Evolutionary conservation across 192 early-diverging fungal species (phyloP).

Genomic region (Podila minutissima): DNA sequence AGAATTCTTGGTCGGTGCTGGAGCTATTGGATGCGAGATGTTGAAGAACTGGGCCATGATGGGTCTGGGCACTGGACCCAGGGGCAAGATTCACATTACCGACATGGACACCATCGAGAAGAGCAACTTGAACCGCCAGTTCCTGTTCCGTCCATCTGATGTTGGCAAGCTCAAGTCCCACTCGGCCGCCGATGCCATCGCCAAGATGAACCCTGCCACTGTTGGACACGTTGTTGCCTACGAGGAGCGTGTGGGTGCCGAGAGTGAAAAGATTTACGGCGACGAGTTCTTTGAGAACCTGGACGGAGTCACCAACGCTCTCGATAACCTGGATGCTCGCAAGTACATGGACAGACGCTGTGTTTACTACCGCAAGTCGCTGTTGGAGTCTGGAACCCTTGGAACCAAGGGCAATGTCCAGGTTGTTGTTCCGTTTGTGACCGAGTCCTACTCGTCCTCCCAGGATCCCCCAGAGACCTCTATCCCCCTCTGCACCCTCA

Average conservation of each 20-base stretch:
- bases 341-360: constrained; percentile 98
- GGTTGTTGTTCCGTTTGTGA: constrained; percentile 94
- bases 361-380: constrained; percentile 94
- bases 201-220: constrained; percentile 92
- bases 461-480: constrained; percentile 98
- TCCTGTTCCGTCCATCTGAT: constrained; percentile 91
- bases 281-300: constrained; percentile 91
- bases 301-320: constrained; percentile 95
- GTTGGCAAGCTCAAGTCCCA: constrained; percentile 96
- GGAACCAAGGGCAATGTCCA: constrained; percentile 99
- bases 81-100: constrained; percentile 87
- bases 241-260: constrained; percentile 95
- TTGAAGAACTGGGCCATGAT: constrained; percentile 99
- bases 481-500: constrained; percentile 89
- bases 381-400: constrained; percentile 97
- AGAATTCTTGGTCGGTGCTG: constrained; percentile 97
- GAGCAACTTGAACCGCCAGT: constrained; percentile 99
- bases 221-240: constrained; percentile 72
- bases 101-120: constrained; percentile 99
- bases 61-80: constrained; percentile 84
- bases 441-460: constrained; percentile 98
- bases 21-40: constrained; percentile 99
- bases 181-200: constrained; percentile 87
- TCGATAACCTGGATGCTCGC: constrained; percentile 98
- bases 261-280: constrained; percentile 90